These are phyloP conservation scores for Erucastrum elatum DNA, from an alignment of 345 rosid species.

Conservation along the genomic window DNA sequence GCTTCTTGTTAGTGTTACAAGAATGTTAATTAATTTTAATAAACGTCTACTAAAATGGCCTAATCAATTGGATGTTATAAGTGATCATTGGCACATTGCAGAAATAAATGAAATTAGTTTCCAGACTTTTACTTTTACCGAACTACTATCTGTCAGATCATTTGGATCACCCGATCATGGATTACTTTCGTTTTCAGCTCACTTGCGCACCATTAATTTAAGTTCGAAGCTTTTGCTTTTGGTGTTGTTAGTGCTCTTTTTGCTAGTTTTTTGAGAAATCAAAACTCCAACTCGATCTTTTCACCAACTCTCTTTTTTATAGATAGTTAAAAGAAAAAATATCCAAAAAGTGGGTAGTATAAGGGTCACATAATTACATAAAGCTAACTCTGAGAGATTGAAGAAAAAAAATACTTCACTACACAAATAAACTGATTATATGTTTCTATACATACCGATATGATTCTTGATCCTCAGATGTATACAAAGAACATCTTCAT, in stretches of 20 bases:
- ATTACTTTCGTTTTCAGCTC: neutral
- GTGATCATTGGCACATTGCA: neutral
- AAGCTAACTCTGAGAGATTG: slow-evolving; percentile 2
- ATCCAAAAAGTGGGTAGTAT: neutral
- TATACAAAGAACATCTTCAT: neutral
- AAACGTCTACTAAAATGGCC: neutral
- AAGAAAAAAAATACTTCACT: neutral
- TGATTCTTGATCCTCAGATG: slow-evolving; percentile 10
- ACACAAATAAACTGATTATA: neutral
- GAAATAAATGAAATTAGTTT: neutral
- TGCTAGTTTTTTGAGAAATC: neutral
- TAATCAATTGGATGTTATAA: slow-evolving; percentile 7
- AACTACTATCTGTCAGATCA: no score
- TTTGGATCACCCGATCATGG: neutral
- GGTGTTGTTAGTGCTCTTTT: no score
- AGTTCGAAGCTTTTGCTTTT: slow-evolving; percentile 6
- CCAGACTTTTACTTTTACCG: neutral
- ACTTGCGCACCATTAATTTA: slow-evolving; percentile 1
- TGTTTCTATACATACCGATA: neutral
- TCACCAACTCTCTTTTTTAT: slow-evolving; percentile 24
- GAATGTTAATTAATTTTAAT: slow-evolving; percentile 5
- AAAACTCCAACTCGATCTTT: neutral
- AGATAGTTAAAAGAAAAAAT: neutral
- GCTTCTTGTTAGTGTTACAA: slow-evolving; percentile 17
- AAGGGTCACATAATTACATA: neutral